Evolutionary conservation across 306 rosid genomes (phyloP).

Genomic region (Canavalia ensiformis): DNA sequence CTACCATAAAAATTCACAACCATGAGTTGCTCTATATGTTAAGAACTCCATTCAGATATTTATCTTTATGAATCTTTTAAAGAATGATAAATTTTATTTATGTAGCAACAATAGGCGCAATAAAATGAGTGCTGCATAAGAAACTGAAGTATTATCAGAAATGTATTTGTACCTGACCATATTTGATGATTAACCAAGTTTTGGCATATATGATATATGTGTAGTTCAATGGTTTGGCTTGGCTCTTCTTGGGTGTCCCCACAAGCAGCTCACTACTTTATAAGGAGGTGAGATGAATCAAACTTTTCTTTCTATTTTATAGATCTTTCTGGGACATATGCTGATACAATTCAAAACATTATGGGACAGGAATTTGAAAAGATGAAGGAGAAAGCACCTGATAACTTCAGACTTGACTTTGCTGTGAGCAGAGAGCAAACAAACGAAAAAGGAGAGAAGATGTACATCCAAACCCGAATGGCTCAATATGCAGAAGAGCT

Average conservation of each 20-base stretch:
- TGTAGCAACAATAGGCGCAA: constrained; percentile 6
- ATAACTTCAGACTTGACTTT: constrained; percentile 83
- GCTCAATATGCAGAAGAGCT: constrained; percentile 95
- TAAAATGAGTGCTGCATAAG: not conserved
- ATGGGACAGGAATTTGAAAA: constrained; percentile 81
- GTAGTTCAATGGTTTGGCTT: constrained; percentile 97
- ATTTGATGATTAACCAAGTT: constrained; percentile 34
- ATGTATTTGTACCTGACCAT: constrained; percentile 1
- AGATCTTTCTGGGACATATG: not conserved
- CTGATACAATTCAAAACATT: not conserved
- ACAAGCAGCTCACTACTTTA: constrained; percentile 96
- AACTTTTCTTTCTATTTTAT: constrained; percentile 15
- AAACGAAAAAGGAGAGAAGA: constrained; percentile 92
- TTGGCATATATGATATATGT: constrained; percentile 11
- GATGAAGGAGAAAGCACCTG: constrained; percentile 87
- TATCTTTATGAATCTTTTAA: constrained; percentile 7
- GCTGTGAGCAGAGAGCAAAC: constrained; percentile 98
- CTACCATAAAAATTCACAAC: not conserved
- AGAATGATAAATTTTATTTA: not conserved
- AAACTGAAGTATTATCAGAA: constrained; percentile 9
- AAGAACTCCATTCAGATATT: constrained; percentile 17
- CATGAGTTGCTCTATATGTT: constrained; percentile 17
- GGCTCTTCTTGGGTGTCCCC: constrained; percentile 99
- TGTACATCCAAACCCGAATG: constrained; percentile 99
- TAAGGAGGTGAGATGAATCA: constrained; percentile 80